These are phyloP conservation scores for Ormosia semicastrata DNA, from an alignment of 306 rosid genomes.

Conservation along the genomic window DNA sequence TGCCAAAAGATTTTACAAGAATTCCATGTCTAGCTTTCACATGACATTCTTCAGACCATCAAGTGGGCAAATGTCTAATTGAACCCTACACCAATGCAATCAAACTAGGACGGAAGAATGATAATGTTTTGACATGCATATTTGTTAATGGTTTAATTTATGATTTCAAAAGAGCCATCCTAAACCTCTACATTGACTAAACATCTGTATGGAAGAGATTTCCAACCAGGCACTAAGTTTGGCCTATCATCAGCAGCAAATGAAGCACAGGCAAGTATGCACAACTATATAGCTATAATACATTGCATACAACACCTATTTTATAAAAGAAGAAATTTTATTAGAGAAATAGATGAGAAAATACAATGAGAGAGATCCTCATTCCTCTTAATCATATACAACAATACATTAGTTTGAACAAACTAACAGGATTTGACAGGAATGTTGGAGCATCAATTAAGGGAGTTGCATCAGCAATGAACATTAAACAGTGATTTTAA, in stretches of 20 bases:
- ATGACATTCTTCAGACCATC: neutral
- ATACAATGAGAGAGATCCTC: neutral
- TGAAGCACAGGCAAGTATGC: neutral
- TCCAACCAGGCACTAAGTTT: neutral
- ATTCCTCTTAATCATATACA: conserved; percentile 21
- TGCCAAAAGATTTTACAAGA: neutral
- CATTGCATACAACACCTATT: neutral
- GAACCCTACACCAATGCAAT: neutral
- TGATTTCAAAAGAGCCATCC: neutral
- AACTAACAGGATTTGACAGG: neutral
- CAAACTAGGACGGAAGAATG: neutral
- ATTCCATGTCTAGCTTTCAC: conserved; percentile 4
- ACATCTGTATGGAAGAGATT: neutral
- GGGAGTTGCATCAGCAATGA: neutral
- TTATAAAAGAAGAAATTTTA: neutral
- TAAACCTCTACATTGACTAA: neutral
- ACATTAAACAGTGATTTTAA: conserved; percentile 13
- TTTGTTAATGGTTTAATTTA: neutral
- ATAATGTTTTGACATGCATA: neutral
- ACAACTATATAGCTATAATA: neutral
- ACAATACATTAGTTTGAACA: neutral
- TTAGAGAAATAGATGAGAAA: neutral
- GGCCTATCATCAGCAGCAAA: neutral
- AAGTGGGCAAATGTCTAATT: neutral
- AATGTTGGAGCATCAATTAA: neutral